Conservation (phyloP, 192 early-diverging fungal species). For the Coemansia umbellata region DNA sequence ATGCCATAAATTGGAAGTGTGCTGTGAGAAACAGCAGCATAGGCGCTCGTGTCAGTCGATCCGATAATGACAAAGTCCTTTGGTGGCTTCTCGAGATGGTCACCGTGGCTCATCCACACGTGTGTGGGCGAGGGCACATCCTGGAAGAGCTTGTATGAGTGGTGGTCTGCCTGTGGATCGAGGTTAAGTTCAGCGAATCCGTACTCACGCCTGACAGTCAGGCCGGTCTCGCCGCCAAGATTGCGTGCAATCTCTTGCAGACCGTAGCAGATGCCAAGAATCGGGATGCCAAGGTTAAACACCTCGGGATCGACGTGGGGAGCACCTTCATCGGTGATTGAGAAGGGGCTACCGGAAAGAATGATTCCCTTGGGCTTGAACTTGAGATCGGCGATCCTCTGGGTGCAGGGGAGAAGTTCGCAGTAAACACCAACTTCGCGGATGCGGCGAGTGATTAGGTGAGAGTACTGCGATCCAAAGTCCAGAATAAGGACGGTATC, state of each 20-base stretch:
- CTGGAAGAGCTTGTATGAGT: conserved; percentile 64
- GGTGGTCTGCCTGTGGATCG: conserved; percentile 58
- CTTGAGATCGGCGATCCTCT: conserved; percentile 86
- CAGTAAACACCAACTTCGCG: conserved; percentile 98
- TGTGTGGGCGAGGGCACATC: conserved; percentile 57
- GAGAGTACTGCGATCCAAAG: conserved; percentile 98
- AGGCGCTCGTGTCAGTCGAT: conserved; percentile 82
- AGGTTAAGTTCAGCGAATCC: conserved; percentile 82
- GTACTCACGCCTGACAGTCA: conserved; percentile 88
- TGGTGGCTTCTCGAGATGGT: conserved; percentile 82
- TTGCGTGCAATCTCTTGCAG: conserved; percentile 94
- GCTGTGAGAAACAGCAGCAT: conserved; percentile 81
- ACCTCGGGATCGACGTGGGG: conserved; percentile 91
- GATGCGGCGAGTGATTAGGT: conserved; percentile 93
- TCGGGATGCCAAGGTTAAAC: conserved; percentile 83
- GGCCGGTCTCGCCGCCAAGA: conserved; percentile 73
- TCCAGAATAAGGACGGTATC: conserved; percentile 98
- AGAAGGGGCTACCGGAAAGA: conserved; percentile 95
- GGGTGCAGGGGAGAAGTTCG: conserved; percentile 96
- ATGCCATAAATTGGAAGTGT: conserved; percentile 86
- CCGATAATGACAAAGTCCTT: conserved; percentile 82
- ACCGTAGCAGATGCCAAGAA: conserved; percentile 98
- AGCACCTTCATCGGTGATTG: conserved; percentile 90
- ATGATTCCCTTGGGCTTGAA: conserved; percentile 97
- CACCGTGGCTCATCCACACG: conserved; percentile 99